phyloP scores from a whole-genome alignment of 768 basidiomycete species.

The Clavaria fumosa region DNA sequence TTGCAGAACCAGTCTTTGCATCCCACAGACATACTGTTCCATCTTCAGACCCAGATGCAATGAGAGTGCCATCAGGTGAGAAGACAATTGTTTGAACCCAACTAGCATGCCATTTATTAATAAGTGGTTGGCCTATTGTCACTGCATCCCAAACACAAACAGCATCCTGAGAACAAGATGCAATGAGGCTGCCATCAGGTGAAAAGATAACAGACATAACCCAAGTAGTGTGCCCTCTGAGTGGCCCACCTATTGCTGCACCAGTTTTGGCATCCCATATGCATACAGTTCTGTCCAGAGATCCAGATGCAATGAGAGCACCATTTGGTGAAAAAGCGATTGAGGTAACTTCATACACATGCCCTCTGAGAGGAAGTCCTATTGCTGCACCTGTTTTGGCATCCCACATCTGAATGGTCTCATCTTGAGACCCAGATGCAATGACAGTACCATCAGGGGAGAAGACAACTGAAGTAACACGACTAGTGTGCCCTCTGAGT shows the following conservation, averaged over 20 bases:
- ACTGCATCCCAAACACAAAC: slow-evolving; percentile 5
- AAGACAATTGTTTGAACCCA: slow-evolving; percentile 4
- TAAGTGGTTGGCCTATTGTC: too few species aligned
- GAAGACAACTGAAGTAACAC: slow-evolving; percentile 14
- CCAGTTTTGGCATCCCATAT: slow-evolving; percentile 8
- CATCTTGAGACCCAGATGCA: slow-evolving; percentile 21
- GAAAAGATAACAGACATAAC: slow-evolving; percentile 15
- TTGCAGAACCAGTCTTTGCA: background rate
- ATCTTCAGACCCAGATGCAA: slow-evolving; percentile 3
- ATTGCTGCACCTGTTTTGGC: slow-evolving; percentile 1
- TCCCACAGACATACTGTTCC: slow-evolving; percentile 5
- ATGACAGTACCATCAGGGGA: slow-evolving; percentile 15
- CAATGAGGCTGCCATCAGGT: slow-evolving; percentile 13
- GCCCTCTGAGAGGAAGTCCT: background rate
- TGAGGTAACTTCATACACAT: background rate
- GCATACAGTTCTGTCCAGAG: slow-evolving; percentile 1
- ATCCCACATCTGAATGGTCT: slow-evolving; percentile 27
- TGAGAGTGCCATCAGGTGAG: background rate
- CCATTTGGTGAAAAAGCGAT: slow-evolving; percentile 5
- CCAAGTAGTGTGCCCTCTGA: slow-evolving; percentile 9
- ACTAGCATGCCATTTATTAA: background rate
- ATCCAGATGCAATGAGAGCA: slow-evolving; percentile 2
- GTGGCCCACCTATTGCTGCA: background rate
- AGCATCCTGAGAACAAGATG: slow-evolving; percentile 13
- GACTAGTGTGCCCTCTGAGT: slow-evolving; percentile 7